Conservation (phyloP, 2,329 filamentous ascomycete genomes). For the Zalaria obscura region DNA sequence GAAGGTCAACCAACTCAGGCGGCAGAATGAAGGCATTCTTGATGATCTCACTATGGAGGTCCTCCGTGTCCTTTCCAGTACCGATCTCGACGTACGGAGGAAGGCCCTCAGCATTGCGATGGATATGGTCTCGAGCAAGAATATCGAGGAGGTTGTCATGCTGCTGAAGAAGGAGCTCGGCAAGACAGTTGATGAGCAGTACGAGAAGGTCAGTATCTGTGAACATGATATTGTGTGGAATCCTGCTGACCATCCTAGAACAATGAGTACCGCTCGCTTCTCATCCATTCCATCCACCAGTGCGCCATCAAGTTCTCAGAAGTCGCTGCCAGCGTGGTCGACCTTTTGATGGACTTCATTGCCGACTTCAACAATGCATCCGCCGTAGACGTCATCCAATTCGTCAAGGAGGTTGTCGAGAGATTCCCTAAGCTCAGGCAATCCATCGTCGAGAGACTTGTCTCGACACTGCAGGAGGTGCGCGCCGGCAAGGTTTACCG, state of each 20-base stretch:
- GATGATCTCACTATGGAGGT: slow-evolving; percentile 97
- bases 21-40: slow-evolving; percentile 78
- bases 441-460: slow-evolving; percentile 76
- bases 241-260: slow-evolving; percentile 38
- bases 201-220: slow-evolving; percentile 55
- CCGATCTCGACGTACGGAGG: slow-evolving; percentile 87
- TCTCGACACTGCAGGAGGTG: slow-evolving; percentile 83
- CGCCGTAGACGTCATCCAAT: slow-evolving; percentile 93
- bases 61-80: slow-evolving; percentile 81
- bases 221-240: not conserved
- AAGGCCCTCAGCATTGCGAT: slow-evolving; percentile 83
- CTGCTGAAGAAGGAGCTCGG: slow-evolving; percentile 93
- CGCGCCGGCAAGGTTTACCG: slow-evolving; percentile 94
- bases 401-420: slow-evolving; percentile 97
- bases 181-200: slow-evolving; percentile 96
- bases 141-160: slow-evolving; percentile 93
- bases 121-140: slow-evolving; percentile 98
- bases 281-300: slow-evolving; percentile 95
- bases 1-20: slow-evolving; percentile 73
- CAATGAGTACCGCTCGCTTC: slow-evolving; percentile 79
- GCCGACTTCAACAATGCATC: slow-evolving; percentile 96
- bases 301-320: slow-evolving; percentile 99
- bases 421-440: slow-evolving; percentile 85
- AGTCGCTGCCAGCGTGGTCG: slow-evolving; percentile 90
- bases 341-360: slow-evolving; percentile 97